Evolutionary conservation across 139 green algal genomes (phyloP), one percentile per base, ranked within the genome.

Genomic region (Desmodesmus armatus): DNA sequence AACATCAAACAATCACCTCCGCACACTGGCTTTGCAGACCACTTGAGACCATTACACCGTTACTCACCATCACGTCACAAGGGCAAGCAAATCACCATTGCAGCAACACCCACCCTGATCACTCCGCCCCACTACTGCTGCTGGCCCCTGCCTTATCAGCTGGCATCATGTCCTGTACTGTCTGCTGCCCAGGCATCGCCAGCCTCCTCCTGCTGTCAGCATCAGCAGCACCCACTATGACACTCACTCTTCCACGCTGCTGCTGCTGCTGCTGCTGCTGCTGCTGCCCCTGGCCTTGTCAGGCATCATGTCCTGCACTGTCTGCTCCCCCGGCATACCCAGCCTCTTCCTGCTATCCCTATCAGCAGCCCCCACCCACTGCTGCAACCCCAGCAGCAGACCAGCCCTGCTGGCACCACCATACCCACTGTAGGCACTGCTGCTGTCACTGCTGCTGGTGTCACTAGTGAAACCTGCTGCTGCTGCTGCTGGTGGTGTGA

Each of bases 351-450:
- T 40, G 25, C 37, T 55, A 9, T 17, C 9, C 3, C 17, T 15
- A 33, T 82, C 76, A 29, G 55, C 53, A 35, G 53, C 55, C 5
- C 19, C 19, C 13, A 72, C 41, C 76, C 76, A 82, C 55, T 71
- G 76, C 76, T 82, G 76, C 76, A 82, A 39, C 55, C 71, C 21
- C 76, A 72, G 19, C 76, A 82, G 37, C 53, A 82, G 35, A 37
- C 71, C 37, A 4, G 76, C 41, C 19, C 55, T 53, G 25, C 29
- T 71, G 37, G 41, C 55, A 25, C 41, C 37, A 7, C 76, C 76
- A n/a, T 72, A 55, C 76, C 72, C 55, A 72, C 55, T 7, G 55
- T 58, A 3, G n/a, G 25, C 2, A 41, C 25, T 27, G 72, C 19
- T 62, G 43, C 71, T 23, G 40, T 23, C 17, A 69, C 60, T 53